Conservation (phyloP, 2,329 filamentous ascomycete genomes). For the Fusarium abutilonis region DNA sequence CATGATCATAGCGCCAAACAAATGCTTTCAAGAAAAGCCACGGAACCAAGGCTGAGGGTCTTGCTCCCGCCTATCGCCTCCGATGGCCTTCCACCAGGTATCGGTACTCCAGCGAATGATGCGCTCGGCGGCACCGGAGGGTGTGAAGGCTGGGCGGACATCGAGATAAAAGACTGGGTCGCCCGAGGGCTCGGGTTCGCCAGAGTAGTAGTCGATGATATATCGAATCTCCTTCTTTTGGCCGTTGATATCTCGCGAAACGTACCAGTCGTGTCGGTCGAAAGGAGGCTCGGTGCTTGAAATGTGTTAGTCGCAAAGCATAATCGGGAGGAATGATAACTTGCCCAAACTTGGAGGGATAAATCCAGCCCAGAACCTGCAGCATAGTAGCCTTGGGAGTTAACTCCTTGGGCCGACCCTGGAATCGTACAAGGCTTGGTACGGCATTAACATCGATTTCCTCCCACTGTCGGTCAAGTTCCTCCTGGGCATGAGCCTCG, state of each 20-base stretch:
- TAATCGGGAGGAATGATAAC: conserved; percentile 45
- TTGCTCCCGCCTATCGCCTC: conserved; percentile 69
- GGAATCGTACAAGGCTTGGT: conserved; percentile 85
- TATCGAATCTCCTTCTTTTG: conserved; percentile 83
- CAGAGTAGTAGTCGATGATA: conserved; percentile 96
- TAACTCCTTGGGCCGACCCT: conserved; percentile 86
- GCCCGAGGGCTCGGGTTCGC: conserved; percentile 80
- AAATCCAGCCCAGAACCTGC: conserved; percentile 80
- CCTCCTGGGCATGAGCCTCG: conserved; percentile 67
- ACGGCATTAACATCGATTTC: conserved; percentile 58
- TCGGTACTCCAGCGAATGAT: conserved; percentile 90
- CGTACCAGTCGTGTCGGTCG: conserved; percentile 97
- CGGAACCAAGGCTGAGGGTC: conserved; percentile 51
- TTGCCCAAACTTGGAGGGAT: conserved; percentile 81
- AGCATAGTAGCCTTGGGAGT: conserved; percentile 92
- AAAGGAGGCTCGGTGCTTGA: conserved; percentile 83
- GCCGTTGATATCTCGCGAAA: conserved; percentile 76
- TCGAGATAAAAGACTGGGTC: conserved; percentile 97
- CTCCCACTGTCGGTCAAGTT: conserved; percentile 62
- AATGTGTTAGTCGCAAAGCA: conserved; percentile 27
- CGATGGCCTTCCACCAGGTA: conserved; percentile 90
- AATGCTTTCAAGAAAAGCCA: conserved; percentile 27
- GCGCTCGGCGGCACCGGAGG: conserved; percentile 81
- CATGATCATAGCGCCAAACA: conserved; percentile 25
- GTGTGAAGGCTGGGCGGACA: conserved; percentile 87